These are phyloP conservation scores for Pythium brassicae DNA, from an alignment of 352 stramenopile species.

Conservation along the genomic window DNA sequence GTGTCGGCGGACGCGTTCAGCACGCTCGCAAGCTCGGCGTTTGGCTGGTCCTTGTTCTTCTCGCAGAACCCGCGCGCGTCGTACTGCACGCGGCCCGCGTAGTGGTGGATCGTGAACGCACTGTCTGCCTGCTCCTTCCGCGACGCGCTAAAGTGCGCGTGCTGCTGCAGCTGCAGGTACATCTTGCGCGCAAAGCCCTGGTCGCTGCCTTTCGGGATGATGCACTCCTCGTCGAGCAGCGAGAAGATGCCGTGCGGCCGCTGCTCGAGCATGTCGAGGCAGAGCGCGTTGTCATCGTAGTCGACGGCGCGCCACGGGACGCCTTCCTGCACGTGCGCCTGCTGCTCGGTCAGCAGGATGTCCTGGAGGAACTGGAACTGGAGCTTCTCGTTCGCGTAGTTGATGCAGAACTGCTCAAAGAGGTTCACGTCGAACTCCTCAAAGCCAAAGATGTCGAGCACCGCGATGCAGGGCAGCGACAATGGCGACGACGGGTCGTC, in stretches of 20 bases:
- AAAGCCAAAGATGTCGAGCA: slow-evolving; percentile 91
- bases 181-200: slow-evolving; percentile 69
- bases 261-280: slow-evolving; percentile 83
- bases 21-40: slow-evolving; percentile 64
- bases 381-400: slow-evolving; percentile 79
- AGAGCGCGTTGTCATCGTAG: slow-evolving; percentile 70
- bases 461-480: slow-evolving; percentile 52
- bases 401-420: slow-evolving; percentile 82
- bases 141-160: slow-evolving; percentile 55
- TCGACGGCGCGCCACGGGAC: slow-evolving; percentile 63
- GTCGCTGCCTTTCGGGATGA: slow-evolving; percentile 79
- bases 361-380: slow-evolving; percentile 85
- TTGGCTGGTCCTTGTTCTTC: slow-evolving; percentile 88
- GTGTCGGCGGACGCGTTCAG: slow-evolving; percentile 58
- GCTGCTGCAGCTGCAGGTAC: slow-evolving; percentile 57
- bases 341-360: slow-evolving; percentile 69
- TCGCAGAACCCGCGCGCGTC: slow-evolving; percentile 75
- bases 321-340: slow-evolving; percentile 72
- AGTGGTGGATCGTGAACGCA: slow-evolving; percentile 79
- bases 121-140: slow-evolving; percentile 65
- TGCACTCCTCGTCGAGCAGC: slow-evolving; percentile 82
- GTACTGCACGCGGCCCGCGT: slow-evolving; percentile 76
- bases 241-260: slow-evolving; percentile 73
- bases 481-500: slow-evolving; percentile 11
- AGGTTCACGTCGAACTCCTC: slow-evolving; percentile 84